Conservation (phyloP, 73 alveolate species). For the Stentor roeselii region DNA sequence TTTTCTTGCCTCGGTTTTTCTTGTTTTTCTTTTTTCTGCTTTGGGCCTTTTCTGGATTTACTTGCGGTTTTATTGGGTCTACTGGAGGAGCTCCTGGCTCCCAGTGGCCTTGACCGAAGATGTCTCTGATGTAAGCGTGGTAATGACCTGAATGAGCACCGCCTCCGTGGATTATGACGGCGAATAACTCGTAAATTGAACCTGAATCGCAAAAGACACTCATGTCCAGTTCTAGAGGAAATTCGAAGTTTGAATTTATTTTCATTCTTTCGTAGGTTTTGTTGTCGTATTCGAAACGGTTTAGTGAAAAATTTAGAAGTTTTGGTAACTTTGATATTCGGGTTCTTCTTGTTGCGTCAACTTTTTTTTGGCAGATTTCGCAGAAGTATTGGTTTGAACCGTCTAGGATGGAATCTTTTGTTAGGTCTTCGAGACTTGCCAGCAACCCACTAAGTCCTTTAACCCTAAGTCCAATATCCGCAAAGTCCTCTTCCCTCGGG, state of each 20-base stretch:
- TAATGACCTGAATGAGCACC: conserved; percentile 97
- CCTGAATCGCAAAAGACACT: conserved; percentile 69
- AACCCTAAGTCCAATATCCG: conserved; percentile 80
- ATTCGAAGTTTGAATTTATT: conserved; percentile 85
- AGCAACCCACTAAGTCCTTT: conserved; percentile 61
- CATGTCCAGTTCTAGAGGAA: conserved; percentile 90
- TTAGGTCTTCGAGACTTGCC: conserved; percentile 68
- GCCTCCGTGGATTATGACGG: conserved; percentile 95
- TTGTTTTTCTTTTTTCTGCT: conserved; percentile 28
- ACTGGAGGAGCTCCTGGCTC: conserved; percentile 31
- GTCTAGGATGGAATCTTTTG: conserved; percentile 64
- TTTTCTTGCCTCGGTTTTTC: conserved; percentile 35
- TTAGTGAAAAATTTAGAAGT: conserved; percentile 76
- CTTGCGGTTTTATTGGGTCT: conserved; percentile 42
- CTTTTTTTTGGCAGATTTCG: conserved; percentile 84
- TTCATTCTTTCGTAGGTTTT: conserved; percentile 86
- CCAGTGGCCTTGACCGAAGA: conserved; percentile 93
- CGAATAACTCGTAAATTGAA: conserved; percentile 80
- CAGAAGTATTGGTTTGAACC: conserved; percentile 81
- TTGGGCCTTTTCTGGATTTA: conserved; percentile 22
- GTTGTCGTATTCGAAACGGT: conserved; percentile 89
- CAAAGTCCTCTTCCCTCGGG: conserved; percentile 79
- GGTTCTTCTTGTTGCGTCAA: conserved; percentile 78
- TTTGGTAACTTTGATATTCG: conserved; percentile 84
- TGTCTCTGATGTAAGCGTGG: conserved; percentile 92